phyloP scores from a whole-genome alignment of 148 eudicot genomes.

The Vaccinium myrtillus region DNA sequence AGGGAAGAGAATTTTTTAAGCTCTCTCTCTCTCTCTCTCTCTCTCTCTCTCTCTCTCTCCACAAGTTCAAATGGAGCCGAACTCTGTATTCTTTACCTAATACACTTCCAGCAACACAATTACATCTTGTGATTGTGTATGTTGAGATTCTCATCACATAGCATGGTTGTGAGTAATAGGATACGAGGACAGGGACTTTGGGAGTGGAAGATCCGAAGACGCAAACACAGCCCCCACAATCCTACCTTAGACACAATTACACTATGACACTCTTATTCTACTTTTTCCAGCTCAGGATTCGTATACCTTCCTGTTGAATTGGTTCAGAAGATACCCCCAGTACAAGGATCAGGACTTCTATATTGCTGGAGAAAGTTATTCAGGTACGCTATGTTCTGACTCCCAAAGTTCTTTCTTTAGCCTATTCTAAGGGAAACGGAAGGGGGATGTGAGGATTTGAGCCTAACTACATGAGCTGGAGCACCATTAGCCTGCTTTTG shows the following conservation, averaged over 20 bases:
- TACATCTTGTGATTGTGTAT: too few relatives aligned
- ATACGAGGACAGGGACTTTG: neutral
- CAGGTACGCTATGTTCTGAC: constrained; percentile 22
- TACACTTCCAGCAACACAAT: too few relatives aligned
- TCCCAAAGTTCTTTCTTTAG: neutral
- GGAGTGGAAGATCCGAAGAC: neutral
- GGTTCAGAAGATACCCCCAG: constrained; percentile 42
- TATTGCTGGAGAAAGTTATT: constrained; percentile 44
- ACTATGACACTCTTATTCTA: neutral
- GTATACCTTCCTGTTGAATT: constrained; percentile 33
- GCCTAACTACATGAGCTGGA: neutral
- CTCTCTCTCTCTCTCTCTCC: too few relatives aligned
- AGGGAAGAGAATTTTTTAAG: too few relatives aligned
- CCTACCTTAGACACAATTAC: neutral
- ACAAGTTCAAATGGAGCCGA: too few relatives aligned
- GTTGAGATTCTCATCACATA: too few relatives aligned
- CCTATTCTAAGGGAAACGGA: neutral
- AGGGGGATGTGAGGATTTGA: neutral
- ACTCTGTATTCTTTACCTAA: too few relatives aligned
- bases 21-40: too few relatives aligned
- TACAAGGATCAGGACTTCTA: constrained; percentile 38
- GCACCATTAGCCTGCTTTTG: neutral
- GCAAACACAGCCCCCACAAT: neutral
- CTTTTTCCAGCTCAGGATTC: constrained; percentile 28
- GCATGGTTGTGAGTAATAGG: neutral